Base-by-base conservation (phyloP, 1,284 basidiomycete species). In the Trichosporon sp. region DNA sequence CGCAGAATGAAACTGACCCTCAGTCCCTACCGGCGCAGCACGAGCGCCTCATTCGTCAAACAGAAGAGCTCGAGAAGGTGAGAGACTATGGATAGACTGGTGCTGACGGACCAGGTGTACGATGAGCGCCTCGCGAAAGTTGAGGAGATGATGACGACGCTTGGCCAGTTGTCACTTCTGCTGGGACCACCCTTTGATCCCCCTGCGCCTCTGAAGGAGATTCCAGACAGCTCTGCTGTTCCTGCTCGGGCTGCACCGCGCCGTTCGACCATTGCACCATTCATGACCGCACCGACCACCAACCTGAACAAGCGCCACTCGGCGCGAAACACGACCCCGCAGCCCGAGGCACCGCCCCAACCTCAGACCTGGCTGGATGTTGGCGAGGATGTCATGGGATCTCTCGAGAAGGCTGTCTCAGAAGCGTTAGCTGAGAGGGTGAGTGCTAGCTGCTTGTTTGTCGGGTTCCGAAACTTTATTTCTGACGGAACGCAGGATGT, bases 131-230 rank as follows among this genome's bases (percentile, higher is more conserved):
- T 81, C 21, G 68, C 68, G 7, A 75, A 76, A 51, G 71, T 80
- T 9, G 74, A 81, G 62, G 72, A 71, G 58, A 69, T 74, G 5
- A 34, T 68, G 31, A 67, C 70, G 3, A 74, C 70, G 3, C 65
- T 80, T 8, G 72, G 76, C 21, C 60, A 67, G 18, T 73, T 82
- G 0, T 72, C 76, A 0, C 66, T 70, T n/a, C 74, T 82, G 1
- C 76, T 82, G n/a, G 80, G 80, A 1, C 70, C 77, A 0, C 78
- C 78, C 0, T 79, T 78, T 67, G 77, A 78, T 13, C 69, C 76
- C 0, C 71, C 80, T 7, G 70, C 73, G 32, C 78, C 80, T 0
- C 72, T 80, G 3, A 69, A 75, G 21, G 71, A 77, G 3, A 73
- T 82, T n/a, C 75, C 79, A 0, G 75, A 76, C 2, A 38, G 64